These are phyloP conservation scores for Cryptosporidium andersoni DNA, from an alignment of 169 alveolate genomes.

Conservation along the genomic window DNA sequence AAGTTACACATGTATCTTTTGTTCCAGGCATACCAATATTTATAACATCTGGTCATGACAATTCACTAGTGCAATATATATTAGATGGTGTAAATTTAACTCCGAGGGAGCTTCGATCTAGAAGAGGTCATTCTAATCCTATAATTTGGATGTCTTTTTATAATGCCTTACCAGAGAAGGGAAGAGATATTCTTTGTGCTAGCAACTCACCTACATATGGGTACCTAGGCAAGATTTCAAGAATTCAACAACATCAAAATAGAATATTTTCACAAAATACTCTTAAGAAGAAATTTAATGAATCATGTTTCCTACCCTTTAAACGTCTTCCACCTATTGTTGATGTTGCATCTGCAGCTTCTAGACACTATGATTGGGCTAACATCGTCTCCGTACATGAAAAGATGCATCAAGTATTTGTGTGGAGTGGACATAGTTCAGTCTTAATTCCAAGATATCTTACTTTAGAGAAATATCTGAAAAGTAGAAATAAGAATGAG, in stretches of 20 bases:
- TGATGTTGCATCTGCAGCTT: slow-evolving; percentile 69
- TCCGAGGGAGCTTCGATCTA: slow-evolving; percentile 73
- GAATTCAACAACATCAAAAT: slow-evolving; percentile 74
- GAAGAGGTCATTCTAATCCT: slow-evolving; percentile 74
- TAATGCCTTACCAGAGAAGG: slow-evolving; percentile 62
- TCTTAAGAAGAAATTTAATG: slow-evolving; percentile 70
- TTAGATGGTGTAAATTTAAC: slow-evolving; percentile 69
- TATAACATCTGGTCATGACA: slow-evolving; percentile 71
- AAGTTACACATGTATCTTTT: slow-evolving; percentile 32
- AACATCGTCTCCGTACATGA: slow-evolving; percentile 78
- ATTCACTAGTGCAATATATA: slow-evolving; percentile 69
- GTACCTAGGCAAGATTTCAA: slow-evolving; percentile 71
- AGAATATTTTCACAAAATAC: slow-evolving; percentile 70
- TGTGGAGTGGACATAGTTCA: slow-evolving; percentile 80
- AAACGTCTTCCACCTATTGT: slow-evolving; percentile 68
- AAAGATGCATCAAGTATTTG: slow-evolving; percentile 78
- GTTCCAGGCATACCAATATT: slow-evolving; percentile 53
- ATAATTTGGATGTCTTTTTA: slow-evolving; percentile 25
- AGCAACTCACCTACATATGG: slow-evolving; percentile 69
- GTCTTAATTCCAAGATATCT: slow-evolving; percentile 36
- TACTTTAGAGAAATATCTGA: slow-evolving; percentile 1
- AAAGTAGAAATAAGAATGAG: slow-evolving; percentile 10
- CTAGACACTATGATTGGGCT: slow-evolving; percentile 81
- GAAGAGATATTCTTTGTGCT: slow-evolving; percentile 70
- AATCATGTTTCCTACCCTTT: slow-evolving; percentile 25